These are phyloP conservation scores for Trametes sp. DNA, from an alignment of 1,284 basidiomycete genomes.

Conservation along the genomic window DNA sequence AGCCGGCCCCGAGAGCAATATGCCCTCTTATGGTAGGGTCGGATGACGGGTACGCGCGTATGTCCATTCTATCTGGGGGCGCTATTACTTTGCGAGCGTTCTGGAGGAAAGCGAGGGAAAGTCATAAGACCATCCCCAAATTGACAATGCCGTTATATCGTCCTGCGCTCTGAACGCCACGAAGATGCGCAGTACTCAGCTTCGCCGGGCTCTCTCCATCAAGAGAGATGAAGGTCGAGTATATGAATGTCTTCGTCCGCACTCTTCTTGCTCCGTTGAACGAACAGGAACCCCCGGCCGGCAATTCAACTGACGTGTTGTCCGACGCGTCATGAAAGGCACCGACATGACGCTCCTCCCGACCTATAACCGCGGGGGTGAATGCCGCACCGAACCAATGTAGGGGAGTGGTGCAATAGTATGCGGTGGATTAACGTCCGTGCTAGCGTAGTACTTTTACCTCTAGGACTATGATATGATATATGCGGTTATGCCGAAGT, in stretches of 20 bases:
- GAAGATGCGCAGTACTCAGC: background rate
- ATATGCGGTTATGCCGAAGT: constrained; percentile 17
- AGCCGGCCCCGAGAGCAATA: background rate
- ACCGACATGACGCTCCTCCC: background rate
- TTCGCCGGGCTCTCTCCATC: background rate
- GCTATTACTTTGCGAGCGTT: background rate
- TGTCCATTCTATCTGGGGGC: background rate
- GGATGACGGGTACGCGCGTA: constrained; percentile 16
- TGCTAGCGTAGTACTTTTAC: constrained; percentile 27
- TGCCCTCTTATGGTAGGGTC: background rate
- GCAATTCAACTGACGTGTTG: background rate
- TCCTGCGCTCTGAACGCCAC: too few relatives aligned
- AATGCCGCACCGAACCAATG: background rate
- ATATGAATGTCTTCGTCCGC: background rate
- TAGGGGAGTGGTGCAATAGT: constrained; percentile 18
- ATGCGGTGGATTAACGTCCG: constrained; percentile 25
- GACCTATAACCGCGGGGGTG: background rate
- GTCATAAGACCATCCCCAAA: background rate
- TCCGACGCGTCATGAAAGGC: background rate
- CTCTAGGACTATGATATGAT: constrained; percentile 22
- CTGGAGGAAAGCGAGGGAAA: background rate
- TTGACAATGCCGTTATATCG: background rate
- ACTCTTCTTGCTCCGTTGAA: background rate
- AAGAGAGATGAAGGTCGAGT: background rate
- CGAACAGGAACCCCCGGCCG: background rate